A percentile compares a stretch with the other conserved stretches of the same genome.
phyloP scores from a whole-genome alignment of 73 alveolate species.

The Blepharisma stoltei region DNA sequence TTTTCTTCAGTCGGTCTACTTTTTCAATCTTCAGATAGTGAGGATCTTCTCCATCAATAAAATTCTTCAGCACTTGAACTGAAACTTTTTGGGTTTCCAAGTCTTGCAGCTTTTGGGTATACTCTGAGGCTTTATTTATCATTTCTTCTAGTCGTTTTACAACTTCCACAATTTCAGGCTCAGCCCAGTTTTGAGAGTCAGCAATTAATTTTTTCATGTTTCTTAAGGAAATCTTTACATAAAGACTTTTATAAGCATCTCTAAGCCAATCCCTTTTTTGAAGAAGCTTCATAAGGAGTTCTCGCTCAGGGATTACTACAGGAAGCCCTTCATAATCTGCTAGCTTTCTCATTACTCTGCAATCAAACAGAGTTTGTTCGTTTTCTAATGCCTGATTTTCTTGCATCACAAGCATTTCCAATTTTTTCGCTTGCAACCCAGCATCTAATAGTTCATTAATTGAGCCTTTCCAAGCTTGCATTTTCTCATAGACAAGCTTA shows the following conservation, averaged over 20 bases:
- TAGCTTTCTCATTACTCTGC: slow-evolving; percentile 12
- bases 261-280: slow-evolving; percentile 21
- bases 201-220: slow-evolving; percentile 3
- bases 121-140: neutral
- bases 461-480: neutral
- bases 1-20: neutral
- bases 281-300: neutral
- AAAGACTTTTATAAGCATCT: slow-evolving; percentile 24
- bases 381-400: neutral
- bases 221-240: slow-evolving; percentile 1
- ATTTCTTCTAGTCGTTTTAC: neutral
- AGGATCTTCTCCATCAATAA: neutral
- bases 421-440: neutral
- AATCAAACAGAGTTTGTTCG: slow-evolving; percentile 1
- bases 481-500: neutral
- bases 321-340: slow-evolving; percentile 27
- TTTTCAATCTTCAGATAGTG: neutral
- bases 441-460: slow-evolving; percentile 8
- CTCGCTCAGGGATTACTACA: slow-evolving; percentile 4
- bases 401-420: neutral
- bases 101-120: slow-evolving; percentile 13
- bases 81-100: neutral
- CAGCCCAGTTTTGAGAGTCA: neutral
- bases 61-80: slow-evolving; percentile 8
- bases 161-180: neutral